Conservation (phyloP, 2,329 filamentous ascomycete genomes). For the Fusarium falciforme region DNA sequence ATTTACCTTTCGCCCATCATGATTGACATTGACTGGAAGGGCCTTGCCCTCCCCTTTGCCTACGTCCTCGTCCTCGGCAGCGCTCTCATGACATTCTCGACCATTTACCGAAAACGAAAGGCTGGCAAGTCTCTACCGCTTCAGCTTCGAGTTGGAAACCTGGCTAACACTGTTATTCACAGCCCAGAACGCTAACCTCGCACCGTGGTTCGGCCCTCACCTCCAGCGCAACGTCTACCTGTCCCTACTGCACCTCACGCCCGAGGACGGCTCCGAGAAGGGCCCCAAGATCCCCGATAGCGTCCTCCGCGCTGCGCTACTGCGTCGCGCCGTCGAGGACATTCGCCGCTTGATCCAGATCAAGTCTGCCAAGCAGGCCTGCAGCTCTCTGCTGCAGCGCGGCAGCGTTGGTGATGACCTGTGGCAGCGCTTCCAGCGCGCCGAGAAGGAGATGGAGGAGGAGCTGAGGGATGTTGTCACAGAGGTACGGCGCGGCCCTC, state of each 20-base stretch:
- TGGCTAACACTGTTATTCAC: constrained; percentile 21
- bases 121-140: constrained; percentile 63
- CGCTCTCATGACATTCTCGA: constrained; percentile 91
- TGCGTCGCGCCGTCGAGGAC: constrained; percentile 91
- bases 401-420: constrained; percentile 96
- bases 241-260: constrained; percentile 84
- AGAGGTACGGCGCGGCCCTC: constrained; percentile 69
- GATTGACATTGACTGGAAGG: constrained; percentile 79
- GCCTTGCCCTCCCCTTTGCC: constrained; percentile 86
- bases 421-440: constrained; percentile 90
- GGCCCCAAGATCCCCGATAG: constrained; percentile 80
- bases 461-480: constrained; percentile 93
- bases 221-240: constrained; percentile 95
- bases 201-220: constrained; percentile 94
- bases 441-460: constrained; percentile 97
- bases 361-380: constrained; percentile 87
- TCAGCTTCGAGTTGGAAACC: too few species aligned
- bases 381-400: constrained; percentile 83
- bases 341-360: constrained; percentile 92
- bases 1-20: constrained; percentile 49
- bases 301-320: constrained; percentile 86
- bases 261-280: constrained; percentile 73
- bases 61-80: constrained; percentile 90
- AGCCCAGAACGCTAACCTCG: constrained; percentile 86
- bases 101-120: constrained; percentile 93